Conservation (phyloP, 495 filamentous ascomycete species). For the Hapsidospora chrysogenum region DNA sequence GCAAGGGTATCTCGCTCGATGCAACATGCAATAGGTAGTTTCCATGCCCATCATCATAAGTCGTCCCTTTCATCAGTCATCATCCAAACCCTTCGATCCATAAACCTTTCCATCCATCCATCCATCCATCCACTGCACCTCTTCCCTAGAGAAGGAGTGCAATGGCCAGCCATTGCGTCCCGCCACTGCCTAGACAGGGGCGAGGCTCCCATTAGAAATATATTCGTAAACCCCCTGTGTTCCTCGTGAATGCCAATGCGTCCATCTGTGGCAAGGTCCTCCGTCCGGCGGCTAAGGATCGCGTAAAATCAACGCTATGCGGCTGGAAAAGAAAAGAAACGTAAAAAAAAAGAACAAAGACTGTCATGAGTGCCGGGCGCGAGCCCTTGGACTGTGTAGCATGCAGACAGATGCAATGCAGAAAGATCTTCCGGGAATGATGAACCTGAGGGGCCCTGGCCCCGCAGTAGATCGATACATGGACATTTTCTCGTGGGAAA, state of each 20-base stretch:
- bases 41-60: not conserved
- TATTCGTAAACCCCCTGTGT: not conserved
- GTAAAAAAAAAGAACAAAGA: not conserved
- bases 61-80: not conserved
- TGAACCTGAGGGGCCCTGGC: too few species aligned
- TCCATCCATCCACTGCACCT: not conserved
- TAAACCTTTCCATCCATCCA: not conserved
- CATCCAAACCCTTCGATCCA: too few species aligned
- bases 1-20: not conserved
- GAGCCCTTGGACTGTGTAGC: not conserved
- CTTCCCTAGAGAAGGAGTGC: not conserved
- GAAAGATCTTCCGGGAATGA: too few species aligned
- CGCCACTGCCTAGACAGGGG: not conserved
- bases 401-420: too few species aligned
- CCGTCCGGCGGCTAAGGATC: conserved; percentile 1
- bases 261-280: not conserved
- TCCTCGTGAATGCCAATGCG: not conserved
- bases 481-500: conserved; percentile 1
- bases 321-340: not conserved
- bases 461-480: too few species aligned
- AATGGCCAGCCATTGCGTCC: conserved; percentile 1
- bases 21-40: not conserved
- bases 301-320: not conserved
- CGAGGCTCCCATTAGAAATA: not conserved
- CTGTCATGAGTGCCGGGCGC: not conserved